Evolutionary conservation across 139 green algal species (phyloP).

Genomic region (Chlamydomonas sp.): DNA sequence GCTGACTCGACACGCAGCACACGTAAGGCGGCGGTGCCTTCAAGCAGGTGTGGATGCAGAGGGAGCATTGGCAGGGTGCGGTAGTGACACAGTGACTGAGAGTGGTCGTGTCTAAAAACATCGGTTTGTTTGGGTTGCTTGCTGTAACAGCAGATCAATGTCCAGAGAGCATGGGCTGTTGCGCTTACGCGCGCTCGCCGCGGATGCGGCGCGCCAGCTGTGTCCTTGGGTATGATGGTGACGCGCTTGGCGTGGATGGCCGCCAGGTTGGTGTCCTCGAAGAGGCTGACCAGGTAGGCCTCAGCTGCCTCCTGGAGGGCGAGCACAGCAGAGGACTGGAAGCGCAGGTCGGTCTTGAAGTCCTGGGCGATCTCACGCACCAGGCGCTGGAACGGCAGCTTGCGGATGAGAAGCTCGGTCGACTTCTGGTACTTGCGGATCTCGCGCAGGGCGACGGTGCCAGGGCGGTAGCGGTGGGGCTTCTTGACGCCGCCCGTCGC

Average conservation of each 20-base stretch:
- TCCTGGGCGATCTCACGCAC: conserved; percentile 98
- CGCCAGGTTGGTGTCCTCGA: conserved; percentile 96
- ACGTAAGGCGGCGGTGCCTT: no score
- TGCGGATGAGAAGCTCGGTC: conserved; percentile 92
- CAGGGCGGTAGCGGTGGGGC: conserved; percentile 81
- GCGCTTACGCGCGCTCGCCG: no score
- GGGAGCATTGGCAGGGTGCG: no score
- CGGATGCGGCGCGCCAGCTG: no score
- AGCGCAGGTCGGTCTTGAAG: conserved; percentile 99
- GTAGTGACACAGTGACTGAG: no score
- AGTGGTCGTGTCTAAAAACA: no score
- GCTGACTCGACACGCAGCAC: no score
- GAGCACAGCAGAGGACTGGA: conserved; percentile 89
- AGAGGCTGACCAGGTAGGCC: conserved; percentile 94
- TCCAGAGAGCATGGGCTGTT: no score
- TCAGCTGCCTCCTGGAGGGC: conserved; percentile 94
- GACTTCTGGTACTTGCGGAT: conserved; percentile 95
- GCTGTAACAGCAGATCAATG: no score
- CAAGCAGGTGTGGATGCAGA: no score
- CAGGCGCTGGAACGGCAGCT: conserved; percentile 94
- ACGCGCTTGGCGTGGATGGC: conserved; percentile 93
- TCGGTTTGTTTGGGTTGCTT: no score
- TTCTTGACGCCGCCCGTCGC: conserved; percentile 88
- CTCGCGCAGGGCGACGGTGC: conserved; percentile 85
- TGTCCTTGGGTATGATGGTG: conserved; percentile 57